Base-by-base conservation (phyloP, 192 early-diverging fungal species). In the Dispira simplex region DNA sequence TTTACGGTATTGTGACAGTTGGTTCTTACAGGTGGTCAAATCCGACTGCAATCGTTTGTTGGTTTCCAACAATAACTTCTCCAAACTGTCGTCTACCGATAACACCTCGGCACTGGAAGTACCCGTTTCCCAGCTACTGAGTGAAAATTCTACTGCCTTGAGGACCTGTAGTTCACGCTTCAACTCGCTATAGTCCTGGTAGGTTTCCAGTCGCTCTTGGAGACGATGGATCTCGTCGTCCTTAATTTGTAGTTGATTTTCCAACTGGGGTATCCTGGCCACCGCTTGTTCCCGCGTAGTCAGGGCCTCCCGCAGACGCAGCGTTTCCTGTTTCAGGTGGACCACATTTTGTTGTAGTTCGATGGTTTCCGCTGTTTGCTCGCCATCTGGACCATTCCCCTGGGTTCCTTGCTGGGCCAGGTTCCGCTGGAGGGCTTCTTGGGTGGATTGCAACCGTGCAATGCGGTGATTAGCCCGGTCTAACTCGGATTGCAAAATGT, bases 171-270 rank as follows among this genome's bases (percentile, higher is more conserved):
- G 74, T 64, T 97, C 93, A 44, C 84, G 78, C 69, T 88, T 89
- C 44, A 94, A 82, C 65, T 88, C 83, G 59, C 91, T 85, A 54
- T 96, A 96, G 65, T 96, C 90, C 9, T 83, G 82, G 67, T 75
- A 85, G 28, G 77, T 74, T 32, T 74, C 71, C 14, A 92, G 62
- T 44, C 81, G 74, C 14, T 71, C 76, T 32, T 80, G 72, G 27
- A 81, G 68, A 16, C 75, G 68, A 43, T 74, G 73, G 3, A 79
- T 73, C 75, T 90, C 86, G 16, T 84, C 78, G 16, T 80, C 74
- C 66, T 82, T 68, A 12, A 70, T 70, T 16, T 59, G 65, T 11
- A 66, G 48, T 60, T 79, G 66, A 0, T 47, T 20, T 46, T 77
- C 70, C 14, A 68, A 71, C 48, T 53, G 56, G 28, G 62, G 67